phyloP scores from a whole-genome alignment of 257 asterid genomes.

The Solanum lignicaule region DNA sequence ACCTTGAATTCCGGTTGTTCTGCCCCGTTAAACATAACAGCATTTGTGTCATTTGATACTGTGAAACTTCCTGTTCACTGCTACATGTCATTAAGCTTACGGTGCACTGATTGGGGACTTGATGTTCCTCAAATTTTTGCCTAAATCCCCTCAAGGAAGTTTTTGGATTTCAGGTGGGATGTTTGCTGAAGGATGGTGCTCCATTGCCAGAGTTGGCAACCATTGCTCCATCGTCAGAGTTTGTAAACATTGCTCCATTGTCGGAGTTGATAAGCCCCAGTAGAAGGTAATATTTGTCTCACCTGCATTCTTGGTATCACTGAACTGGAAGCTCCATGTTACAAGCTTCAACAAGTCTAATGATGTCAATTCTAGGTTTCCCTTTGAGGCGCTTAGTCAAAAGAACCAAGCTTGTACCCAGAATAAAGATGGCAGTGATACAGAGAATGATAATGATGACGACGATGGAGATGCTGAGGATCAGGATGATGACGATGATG shows the following conservation, averaged over 20 bases:
- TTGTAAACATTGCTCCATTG: conserved; percentile 10
- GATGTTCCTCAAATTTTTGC: background rate
- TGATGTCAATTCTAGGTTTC: conserved; percentile 34
- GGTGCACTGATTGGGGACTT: background rate
- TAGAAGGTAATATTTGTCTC: conserved; percentile 30
- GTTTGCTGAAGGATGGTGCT: conserved; percentile 25
- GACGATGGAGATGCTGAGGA: conserved; percentile 42
- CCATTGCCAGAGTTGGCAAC: conserved; percentile 3
- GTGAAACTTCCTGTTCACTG: background rate
- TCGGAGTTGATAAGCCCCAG: conserved; percentile 12
- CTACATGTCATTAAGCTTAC: background rate
- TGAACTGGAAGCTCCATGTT: background rate
- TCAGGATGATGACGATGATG: conserved; percentile 58
- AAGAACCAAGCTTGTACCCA: conserved; percentile 35
- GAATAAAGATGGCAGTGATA: conserved; percentile 55
- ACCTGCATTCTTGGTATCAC: background rate
- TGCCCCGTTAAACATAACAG: background rate
- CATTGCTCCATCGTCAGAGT: conserved; percentile 8
- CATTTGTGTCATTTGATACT: background rate
- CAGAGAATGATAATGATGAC: conserved; percentile 69
- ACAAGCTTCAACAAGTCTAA: background rate
- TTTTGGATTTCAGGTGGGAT: conserved; percentile 37
- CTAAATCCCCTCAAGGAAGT: background rate
- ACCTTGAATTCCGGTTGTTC: background rate
- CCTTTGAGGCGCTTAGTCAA: conserved; percentile 36